Evolutionary conservation across 345 rosid species (phyloP), one percentile per base, ranked within the genome.

Genomic region (Citrus trifoliata): DNA sequence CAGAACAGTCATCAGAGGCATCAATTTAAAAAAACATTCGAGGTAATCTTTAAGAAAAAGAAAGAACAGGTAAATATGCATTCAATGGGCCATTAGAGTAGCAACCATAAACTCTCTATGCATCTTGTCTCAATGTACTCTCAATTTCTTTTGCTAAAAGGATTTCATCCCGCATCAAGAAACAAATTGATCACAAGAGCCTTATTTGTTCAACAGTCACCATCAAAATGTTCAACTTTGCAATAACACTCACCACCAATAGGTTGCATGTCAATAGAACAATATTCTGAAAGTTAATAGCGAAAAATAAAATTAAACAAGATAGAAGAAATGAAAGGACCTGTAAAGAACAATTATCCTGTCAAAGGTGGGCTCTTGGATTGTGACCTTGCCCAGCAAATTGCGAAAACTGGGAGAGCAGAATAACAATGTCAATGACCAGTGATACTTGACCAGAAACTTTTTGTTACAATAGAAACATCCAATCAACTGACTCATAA

Each of bases 341-440:
- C 99, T 89, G 88, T 95, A 95, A 73, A 95, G 88, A 70, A 93
- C 98, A 66, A 95, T 95, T 33, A 95, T 93, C 93, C 99, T 90
- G 80, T 95, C 97, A 77, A 95, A 95, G 32, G 98, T 89, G 59
- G 98, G 98, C 65, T 95, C 98, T 76, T 95, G 98, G 84, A 95
- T 92, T 7, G 92, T 88, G 78, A 88, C 89, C 89, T 88, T 91
- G 85, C 90, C 84, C 80, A 88, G 82, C 81, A 95, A 87, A 81
- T 86, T 91, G 78, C 83, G 73, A 30, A 90, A 40, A 83, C 98
- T 93, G 89, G 42, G 72, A 81, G 81, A 62, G 63, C 55, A 77
- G 69, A 76, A 84, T 58, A 77, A 18, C 35, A 68, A 72, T 55
- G 58, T 67, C 80, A 78, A 10, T 19, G 18, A 72, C 55, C 18